Evolutionary conservation across 2,329 filamentous ascomycete species (phyloP), one percentile per base, ranked within the genome.

Genomic region (Penicillium glabrum): DNA sequence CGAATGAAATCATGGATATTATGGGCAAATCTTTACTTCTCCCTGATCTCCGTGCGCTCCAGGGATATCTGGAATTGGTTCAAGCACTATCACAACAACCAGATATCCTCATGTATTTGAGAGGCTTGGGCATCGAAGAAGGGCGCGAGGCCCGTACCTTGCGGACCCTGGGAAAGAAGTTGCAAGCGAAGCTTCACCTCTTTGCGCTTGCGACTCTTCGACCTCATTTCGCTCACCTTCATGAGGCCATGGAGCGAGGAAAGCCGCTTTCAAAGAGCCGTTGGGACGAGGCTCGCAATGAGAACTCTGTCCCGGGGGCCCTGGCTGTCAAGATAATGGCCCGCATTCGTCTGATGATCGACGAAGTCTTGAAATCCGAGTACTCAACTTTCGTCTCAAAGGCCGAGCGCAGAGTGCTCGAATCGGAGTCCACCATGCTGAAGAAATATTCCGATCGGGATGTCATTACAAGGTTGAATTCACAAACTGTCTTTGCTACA

Each of bases 1-100:
- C 90, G 5, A 84, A 80, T 50, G 73, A 79, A 50, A 79, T 96
- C 26, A 76, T 96, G 29, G 79, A 86, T 51, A 70, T 83, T 50
- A 92, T 93, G 88, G 54, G 64, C 27, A 52, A 63, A 31, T 41
- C 59, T 19, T 57, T 71, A 29, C 46, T 68, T 14, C 56, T 74
- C 10, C 69, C 74, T 3, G 69, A 74, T 29, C 61, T 68, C 14
- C 63, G 65, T 33, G 66, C 67, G 10, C 49, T 76, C 14, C 61
- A 62, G 3, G 62, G 58, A 7, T 76, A 76, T 45, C 33, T 74
- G 9, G 63, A 66, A 3, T 54, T 73, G 16, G 55, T 73, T 29
- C 59, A 65, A 5, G 47, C 49, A 5, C 51, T 75, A n/a, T 54
- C 62, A 19, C 56, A 64, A 8, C 67, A 68, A 23, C 68, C 72